Evolutionary conservation across 768 basidiomycete genomes (phyloP).

Genomic region (Termitomyces sp.): DNA sequence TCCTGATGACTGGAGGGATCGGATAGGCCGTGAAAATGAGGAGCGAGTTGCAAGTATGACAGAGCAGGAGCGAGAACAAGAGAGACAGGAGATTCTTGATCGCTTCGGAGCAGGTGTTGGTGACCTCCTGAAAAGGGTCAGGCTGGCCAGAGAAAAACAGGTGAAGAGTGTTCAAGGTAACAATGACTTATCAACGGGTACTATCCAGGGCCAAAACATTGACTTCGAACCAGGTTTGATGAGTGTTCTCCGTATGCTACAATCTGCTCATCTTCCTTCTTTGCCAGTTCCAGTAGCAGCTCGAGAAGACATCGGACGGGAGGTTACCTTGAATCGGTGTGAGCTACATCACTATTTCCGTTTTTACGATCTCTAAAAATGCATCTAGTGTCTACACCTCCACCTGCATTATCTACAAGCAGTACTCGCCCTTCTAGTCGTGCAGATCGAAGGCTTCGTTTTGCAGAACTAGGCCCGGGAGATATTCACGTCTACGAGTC

Average conservation of each 20-base stretch:
- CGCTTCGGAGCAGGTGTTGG: constrained; percentile 65
- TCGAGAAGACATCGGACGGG: constrained; percentile 5
- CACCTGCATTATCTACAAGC: constrained; percentile 43
- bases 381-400: constrained; percentile 26
- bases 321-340: constrained; percentile 8
- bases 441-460: constrained; percentile 58
- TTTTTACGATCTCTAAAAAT: constrained; percentile 3
- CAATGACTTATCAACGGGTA: not conserved
- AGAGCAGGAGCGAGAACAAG: constrained; percentile 62
- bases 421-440: constrained; percentile 58
- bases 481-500: constrained; percentile 84
- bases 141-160: constrained; percentile 38
- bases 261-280: not conserved
- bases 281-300: constrained; percentile 13
- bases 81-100: constrained; percentile 61
- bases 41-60: constrained; percentile 61
- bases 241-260: not conserved
- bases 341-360: constrained; percentile 4
- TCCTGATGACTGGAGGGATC: constrained; percentile 43
- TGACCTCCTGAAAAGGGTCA: constrained; percentile 55
- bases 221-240: constrained; percentile 16
- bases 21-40: constrained; percentile 66
- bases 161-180: constrained; percentile 1
- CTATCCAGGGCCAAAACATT: not conserved
- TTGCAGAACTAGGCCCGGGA: constrained; percentile 68